Evolutionary conservation across 768 basidiomycete genomes (phyloP).

Genomic region (Coprinopsis sp.): DNA sequence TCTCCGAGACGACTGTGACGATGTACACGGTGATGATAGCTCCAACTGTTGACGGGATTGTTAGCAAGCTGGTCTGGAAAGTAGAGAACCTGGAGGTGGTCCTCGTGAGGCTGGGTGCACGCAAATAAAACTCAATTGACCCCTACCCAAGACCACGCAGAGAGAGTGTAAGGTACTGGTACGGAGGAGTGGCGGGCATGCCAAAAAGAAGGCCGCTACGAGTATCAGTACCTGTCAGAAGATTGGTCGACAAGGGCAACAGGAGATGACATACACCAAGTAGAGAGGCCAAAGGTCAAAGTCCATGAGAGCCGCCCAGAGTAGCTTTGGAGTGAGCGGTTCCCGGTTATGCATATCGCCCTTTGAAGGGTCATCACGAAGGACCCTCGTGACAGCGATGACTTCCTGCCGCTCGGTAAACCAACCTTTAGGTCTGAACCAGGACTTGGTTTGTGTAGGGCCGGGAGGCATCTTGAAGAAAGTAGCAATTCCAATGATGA

Average conservation of each 20-base stretch:
- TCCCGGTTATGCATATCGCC: conserved; percentile 72
- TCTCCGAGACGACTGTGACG: conserved; percentile 48
- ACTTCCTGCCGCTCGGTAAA: conserved; percentile 58
- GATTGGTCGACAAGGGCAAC: not conserved
- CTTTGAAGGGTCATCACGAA: conserved; percentile 62
- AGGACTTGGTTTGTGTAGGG: conserved; percentile 53
- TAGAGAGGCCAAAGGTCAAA: conserved; percentile 69
- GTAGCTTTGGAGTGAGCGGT: conserved; percentile 41
- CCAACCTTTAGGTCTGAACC: conserved; percentile 61
- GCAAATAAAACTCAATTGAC: conserved; percentile 4
- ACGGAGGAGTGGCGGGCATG: conserved; percentile 44
- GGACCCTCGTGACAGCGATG: conserved; percentile 56
- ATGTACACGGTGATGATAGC: conserved; percentile 50
- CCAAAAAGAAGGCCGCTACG: conserved; percentile 48
- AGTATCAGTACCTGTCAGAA: not conserved
- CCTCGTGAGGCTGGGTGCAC: not conserved
- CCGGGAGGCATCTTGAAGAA: conserved; percentile 60
- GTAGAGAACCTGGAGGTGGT: conserved; percentile 44
- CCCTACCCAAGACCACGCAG: conserved; percentile 51
- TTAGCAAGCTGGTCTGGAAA: conserved; percentile 44
- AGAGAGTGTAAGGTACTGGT: conserved; percentile 54
- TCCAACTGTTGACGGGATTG: conserved; percentile 49
- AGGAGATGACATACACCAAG: conserved; percentile 33
- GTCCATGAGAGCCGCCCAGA: conserved; percentile 54
- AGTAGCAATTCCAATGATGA: conserved; percentile 47